Base-by-base conservation (phyloP, 495 filamentous ascomycete species). In the Peziza echinospora region DNA sequence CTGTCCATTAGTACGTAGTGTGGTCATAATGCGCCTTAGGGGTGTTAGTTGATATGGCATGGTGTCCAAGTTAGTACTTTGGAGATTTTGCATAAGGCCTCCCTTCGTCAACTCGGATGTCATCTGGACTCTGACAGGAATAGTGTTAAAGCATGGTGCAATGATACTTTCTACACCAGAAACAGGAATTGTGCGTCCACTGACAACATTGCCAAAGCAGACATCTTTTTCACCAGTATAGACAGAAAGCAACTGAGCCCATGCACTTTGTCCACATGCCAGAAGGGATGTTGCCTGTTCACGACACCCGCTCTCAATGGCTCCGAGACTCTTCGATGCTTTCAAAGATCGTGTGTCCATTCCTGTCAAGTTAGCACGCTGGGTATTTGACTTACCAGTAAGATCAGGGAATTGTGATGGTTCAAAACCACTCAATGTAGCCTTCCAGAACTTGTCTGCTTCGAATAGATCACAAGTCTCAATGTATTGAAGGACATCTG, bases 131-230 rank as follows among this genome's bases (percentile, higher is more conserved):
- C 84, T 70, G n/a, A 84, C 62, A 1, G 86, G 84, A 19, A 93
- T 65, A 0, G 86, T 93, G 49, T 87, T 92, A 63, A 93, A 89
- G 56, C 83, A 84, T 1, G 86, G 86, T 1, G 80, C 77, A 19
- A 92, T 71, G 7, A 93, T 73, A 5, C 73, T 66, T 10, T 82
- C 71, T 23, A 87, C 67, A 3, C 69, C 67, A 21, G 78, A 67
- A 17, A 84, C 55, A 2, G 76, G 61, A 9, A 80, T 53, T 0
- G 73, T 76, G 26, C 83, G 72, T 1, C 83, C 84, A 53, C 71
- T 82, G 46, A 83, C 71, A 5, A 89, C 75, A 51, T 75, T 84
- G 0, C 83, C 83, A 47, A 91, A 89, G 61, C 80, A 85, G n/a
- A 91, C 52, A 51, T 89, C 82, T 0, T 56, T 48, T 24, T 65